Percentiles rank a stretch among this genome's conserved stretches.
Conservation (phyloP, 2,329 filamentous ascomycete species). For the Fusarium circinatum region DNA sequence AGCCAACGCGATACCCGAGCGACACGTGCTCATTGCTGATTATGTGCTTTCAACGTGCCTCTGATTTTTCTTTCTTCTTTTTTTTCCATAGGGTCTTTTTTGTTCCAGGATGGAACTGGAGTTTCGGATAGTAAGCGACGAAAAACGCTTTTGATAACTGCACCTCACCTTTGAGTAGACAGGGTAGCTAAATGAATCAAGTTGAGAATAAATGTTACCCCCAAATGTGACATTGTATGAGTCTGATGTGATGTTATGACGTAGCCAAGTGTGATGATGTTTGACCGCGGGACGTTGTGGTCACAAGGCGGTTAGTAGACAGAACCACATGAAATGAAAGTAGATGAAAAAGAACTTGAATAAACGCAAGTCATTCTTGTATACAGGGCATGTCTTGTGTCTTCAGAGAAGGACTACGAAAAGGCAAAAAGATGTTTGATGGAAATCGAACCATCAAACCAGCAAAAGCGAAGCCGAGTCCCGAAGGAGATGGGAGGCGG, state of each 20-base stretch:
- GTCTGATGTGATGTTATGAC: background rate
- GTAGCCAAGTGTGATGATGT: background rate
- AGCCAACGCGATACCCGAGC: slow-evolving; percentile 13
- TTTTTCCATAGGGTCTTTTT: slow-evolving; percentile 29
- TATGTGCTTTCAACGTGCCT: slow-evolving; percentile 12
- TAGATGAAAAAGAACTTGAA: rapidly evolving
- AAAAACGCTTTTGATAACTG: slow-evolving; percentile 13
- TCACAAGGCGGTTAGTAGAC: background rate
- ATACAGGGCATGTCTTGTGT: too few relatives aligned
- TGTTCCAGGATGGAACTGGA: slow-evolving; percentile 27
- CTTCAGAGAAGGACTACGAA: background rate
- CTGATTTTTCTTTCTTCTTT: slow-evolving; percentile 24
- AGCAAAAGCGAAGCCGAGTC: slow-evolving; percentile 26
- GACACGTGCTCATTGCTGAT: background rate
- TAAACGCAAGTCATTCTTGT: background rate
- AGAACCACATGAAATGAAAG: background rate
- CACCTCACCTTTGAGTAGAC: slow-evolving; percentile 4
- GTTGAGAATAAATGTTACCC: background rate
- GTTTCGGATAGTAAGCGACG: slow-evolving; percentile 37
- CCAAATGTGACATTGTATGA: background rate
- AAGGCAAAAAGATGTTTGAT: background rate
- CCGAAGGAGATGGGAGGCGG: background rate
- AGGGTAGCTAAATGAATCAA: slow-evolving; percentile 30
- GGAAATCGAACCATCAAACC: background rate
- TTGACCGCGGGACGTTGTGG: background rate